A percentile compares a stretch with the other conserved stretches of the same genome.
These are phyloP conservation scores for Solanum chmielewskii DNA, from an alignment of 257 asterid genomes.

Conservation along the genomic window DNA sequence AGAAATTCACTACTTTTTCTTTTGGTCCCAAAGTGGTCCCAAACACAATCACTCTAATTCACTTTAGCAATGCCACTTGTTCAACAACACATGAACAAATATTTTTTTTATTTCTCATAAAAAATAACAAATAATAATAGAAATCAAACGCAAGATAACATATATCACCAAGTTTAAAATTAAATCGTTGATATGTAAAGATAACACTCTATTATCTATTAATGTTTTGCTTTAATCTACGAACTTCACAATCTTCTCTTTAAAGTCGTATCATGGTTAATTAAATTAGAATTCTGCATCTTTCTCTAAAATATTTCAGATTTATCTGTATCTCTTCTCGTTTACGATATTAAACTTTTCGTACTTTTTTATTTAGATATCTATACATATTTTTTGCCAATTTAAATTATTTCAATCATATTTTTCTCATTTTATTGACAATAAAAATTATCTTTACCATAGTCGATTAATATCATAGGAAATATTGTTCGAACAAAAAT, in stretches of 20 bases:
- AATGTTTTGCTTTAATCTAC: background rate
- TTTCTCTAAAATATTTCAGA: background rate
- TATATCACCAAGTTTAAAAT: no score
- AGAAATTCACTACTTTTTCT: background rate
- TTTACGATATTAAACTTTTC: no score
- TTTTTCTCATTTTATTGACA: background rate
- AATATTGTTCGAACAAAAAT: background rate
- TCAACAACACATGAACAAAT: background rate
- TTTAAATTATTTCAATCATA: background rate
- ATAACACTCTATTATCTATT: background rate
- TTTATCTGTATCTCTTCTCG: no score
- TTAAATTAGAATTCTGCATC: no score
- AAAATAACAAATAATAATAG: no score
- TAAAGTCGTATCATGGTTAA: background rate
- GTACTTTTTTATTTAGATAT: no score
- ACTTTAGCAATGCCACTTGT: background rate
- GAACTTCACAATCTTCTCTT: rapidly evolving
- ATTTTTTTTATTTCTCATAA: no score
- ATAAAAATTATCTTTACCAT: background rate
- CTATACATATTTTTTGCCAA: background rate
- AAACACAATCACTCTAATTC: background rate
- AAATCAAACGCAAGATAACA: background rate
- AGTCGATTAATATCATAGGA: no score
- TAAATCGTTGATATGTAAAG: background rate
- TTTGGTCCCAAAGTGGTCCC: background rate